phyloP scores from a whole-genome alignment of 2,329 filamentous ascomycete genomes.

The Trichoderma asperellum region DNA sequence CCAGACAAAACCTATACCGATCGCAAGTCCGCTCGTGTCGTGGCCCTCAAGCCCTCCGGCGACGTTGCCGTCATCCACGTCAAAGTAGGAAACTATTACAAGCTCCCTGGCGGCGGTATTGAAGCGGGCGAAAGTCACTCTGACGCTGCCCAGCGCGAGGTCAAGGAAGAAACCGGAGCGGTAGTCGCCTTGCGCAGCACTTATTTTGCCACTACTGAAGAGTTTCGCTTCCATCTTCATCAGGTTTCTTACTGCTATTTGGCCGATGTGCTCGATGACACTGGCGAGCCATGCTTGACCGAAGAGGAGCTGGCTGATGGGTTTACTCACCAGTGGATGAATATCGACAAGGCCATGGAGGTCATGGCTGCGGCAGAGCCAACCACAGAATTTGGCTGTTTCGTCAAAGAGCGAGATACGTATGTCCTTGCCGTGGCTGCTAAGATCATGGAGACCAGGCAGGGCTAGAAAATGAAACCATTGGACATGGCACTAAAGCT shows the following conservation, averaged over 20 bases:
- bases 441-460: background rate
- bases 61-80: slow-evolving; percentile 27
- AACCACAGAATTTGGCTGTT: background rate
- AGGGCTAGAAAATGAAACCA: background rate
- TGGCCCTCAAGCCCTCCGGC: slow-evolving; percentile 1
- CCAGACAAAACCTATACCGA: slow-evolving; percentile 5
- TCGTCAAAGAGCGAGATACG: background rate
- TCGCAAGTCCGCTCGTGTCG: slow-evolving; percentile 26
- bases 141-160: slow-evolving; percentile 22
- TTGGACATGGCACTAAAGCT: too few species aligned
- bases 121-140: slow-evolving; percentile 20
- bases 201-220: slow-evolving; percentile 28
- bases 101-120: slow-evolving; percentile 30
- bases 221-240: slow-evolving; percentile 29
- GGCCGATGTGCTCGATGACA: slow-evolving; percentile 26
- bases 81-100: slow-evolving; percentile 28
- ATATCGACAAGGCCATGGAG: background rate
- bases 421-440: background rate
- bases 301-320: slow-evolving; percentile 27
- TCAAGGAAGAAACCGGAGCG: slow-evolving; percentile 28
- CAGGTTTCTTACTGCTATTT: slow-evolving; percentile 29
- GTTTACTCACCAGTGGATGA: slow-evolving; percentile 25
- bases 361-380: background rate
- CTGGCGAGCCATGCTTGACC: slow-evolving; percentile 26
- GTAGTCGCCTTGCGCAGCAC: background rate